phyloP scores from a whole-genome alignment of 495 filamentous ascomycete species.

The Cenococcum geophilum region DNA sequence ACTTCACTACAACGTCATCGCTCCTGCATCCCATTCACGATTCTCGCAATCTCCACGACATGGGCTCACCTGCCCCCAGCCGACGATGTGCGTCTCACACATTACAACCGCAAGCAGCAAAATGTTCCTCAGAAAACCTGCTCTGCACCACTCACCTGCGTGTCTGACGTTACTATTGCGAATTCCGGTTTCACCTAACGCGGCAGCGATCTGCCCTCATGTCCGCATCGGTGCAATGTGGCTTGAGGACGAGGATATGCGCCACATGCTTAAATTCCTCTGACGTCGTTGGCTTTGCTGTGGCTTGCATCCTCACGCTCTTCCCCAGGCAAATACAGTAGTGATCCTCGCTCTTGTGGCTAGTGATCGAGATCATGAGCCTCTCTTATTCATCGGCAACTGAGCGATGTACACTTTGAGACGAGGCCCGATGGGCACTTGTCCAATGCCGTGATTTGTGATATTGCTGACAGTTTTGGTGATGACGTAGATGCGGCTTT shows the following conservation, averaged over 20 bases:
- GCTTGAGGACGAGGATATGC: conserved; percentile 3
- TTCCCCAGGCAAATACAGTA: background rate
- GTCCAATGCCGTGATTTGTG: background rate
- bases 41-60: too few species aligned
- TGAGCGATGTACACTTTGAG: too few species aligned
- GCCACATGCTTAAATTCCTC: conserved; percentile 15
- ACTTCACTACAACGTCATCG: background rate
- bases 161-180: conserved; percentile 1
- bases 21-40: background rate
- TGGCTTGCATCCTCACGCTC: too few species aligned
- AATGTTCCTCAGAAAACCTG: background rate
- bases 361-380: conserved; percentile 14
- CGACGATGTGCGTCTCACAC: background rate
- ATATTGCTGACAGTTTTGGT: background rate
- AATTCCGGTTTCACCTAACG: background rate
- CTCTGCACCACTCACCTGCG: background rate
- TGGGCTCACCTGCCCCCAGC: background rate
- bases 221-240: background rate
- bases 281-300: conserved; percentile 3
- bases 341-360: conserved; percentile 8
- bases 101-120: background rate
- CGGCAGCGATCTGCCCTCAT: conserved; percentile 10
- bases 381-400: background rate
- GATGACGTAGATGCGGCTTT: background rate
- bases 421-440: background rate